A percentile compares a stretch with the other conserved stretches of the same genome.
phyloP scores from a whole-genome alignment of 1,139 yeast genomes.

The Saccharomyces hybrid region DNA sequence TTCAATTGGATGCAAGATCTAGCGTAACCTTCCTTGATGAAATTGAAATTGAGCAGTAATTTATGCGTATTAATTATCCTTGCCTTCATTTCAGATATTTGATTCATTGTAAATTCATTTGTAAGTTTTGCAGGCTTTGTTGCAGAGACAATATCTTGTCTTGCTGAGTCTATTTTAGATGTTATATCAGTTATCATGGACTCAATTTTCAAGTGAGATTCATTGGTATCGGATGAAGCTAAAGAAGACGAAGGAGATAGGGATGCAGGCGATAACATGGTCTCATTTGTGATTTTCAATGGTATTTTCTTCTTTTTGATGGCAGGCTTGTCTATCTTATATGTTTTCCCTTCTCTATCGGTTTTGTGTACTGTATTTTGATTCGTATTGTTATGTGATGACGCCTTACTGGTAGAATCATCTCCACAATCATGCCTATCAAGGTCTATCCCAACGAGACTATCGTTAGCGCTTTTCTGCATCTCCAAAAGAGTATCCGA shows the following conservation, averaged over 20 bases:
- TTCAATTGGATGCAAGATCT: conserved; percentile 31
- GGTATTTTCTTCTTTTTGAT: neutral
- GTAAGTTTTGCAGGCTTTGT: conserved; percentile 8
- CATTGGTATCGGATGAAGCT: conserved; percentile 2
- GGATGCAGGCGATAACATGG: conserved; percentile 16
- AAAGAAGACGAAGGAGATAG: conserved; percentile 14
- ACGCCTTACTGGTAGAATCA: neutral
- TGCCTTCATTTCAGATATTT: conserved; percentile 26
- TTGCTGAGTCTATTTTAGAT: conserved; percentile 2
- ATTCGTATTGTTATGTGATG: neutral
- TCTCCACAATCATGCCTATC: neutral
- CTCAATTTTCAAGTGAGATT: conserved; percentile 3
- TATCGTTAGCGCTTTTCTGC: neutral
- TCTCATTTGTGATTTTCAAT: conserved; percentile 3
- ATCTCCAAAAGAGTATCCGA: neutral
- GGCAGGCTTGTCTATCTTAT: neutral
- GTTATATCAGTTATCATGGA: conserved; percentile 3
- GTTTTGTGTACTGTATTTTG: neutral
- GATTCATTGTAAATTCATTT: conserved; percentile 19
- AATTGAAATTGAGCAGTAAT: conserved; percentile 27
- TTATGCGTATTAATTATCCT: conserved; percentile 31
- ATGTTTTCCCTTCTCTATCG: neutral
- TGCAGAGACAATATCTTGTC: conserved; percentile 2
- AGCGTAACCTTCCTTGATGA: conserved; percentile 30
- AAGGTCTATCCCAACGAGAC: neutral